Base-by-base conservation (phyloP, 768 basidiomycete species). In the Pisolithus microcarpus region DNA sequence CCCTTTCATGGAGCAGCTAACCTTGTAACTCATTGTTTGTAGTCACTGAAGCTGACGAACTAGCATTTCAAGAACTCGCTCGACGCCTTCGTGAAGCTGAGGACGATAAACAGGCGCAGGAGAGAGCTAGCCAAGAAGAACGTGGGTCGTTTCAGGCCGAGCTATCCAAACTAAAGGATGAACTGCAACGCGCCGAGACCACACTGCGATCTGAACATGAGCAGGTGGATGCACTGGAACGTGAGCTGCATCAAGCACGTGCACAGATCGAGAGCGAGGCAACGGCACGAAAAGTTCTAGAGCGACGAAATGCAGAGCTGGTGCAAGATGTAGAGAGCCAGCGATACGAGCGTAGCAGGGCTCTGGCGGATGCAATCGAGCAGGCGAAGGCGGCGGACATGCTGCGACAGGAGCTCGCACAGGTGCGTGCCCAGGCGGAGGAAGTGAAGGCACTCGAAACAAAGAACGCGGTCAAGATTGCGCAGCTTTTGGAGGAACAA, bases 41-140 rank as follows among this genome's bases (percentile, higher is more conserved):
- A 90, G 87, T 81, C 19, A 77, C 80, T 4, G 85, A 87, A 62
- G 81, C 78, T n/a, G 85, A 87, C 50, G 85, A 87, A 50, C 78
- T 82, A 53, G 82, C 81, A 19, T 84, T 85, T 59, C 79, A 82
- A 50, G 87, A 89, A 55, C 72, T 90, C 5, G 70, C 80, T 7
- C 77, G 85, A 51, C 84, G 87, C 55, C 76, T 93, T 15, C 80
- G 75, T 1, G 72, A 72, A 4, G 64, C 78, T 1, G 78, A 83
- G 57, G 79, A 83, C 50, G 72, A 76, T 16, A 81, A 80, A 51
- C 58, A 64, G 0, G 76, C 74, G 28, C 78, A 81, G 52, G 87
- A 88, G 57, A 68, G 74, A 3, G 57, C 65, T 8, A 75, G 83
- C 54, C 73, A 82, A 30, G 81, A 84, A 50, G 80, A 85, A 56